Conservation (phyloP, 2,329 filamentous ascomycete genomes). For the Fusarium staphyleae region DNA sequence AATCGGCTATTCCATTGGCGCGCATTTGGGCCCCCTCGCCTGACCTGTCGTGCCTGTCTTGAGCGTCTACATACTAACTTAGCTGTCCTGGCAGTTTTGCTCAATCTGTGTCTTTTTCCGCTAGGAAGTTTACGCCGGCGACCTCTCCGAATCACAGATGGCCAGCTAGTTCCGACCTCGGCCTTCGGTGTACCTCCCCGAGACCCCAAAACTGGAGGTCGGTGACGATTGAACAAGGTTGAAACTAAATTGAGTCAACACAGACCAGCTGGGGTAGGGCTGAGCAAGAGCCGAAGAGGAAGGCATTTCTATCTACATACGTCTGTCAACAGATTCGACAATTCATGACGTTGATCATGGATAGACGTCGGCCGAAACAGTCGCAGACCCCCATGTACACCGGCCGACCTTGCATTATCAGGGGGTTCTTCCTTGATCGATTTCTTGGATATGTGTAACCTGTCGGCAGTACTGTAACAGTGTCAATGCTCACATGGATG, state of each 20-base stretch:
- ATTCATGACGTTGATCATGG: constrained; percentile 2
- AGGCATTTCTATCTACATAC: constrained; percentile 30
- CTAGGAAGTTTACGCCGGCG: constrained; percentile 21
- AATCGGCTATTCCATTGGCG: constrained; percentile 38
- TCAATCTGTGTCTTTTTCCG: constrained; percentile 5
- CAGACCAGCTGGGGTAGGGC: constrained; percentile 32
- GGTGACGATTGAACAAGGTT: constrained; percentile 24
- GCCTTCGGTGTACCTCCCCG: constrained; percentile 37
- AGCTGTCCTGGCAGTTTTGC: constrained; percentile 6
- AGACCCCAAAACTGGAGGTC: constrained; percentile 13
- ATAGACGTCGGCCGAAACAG: constrained; percentile 6
- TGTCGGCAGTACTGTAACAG: too few relatives aligned
- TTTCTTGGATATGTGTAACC: not conserved
- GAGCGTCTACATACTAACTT: too few relatives aligned
- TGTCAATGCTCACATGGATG: too few relatives aligned
- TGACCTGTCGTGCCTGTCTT: constrained; percentile 16
- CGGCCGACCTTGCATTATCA: constrained; percentile 8
- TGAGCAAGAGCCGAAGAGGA: constrained; percentile 32
- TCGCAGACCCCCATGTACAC: constrained; percentile 23
- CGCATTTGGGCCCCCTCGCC: constrained; percentile 36
- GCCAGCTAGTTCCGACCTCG: constrained; percentile 38
- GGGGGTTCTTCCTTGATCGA: constrained; percentile 13
- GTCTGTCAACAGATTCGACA: constrained; percentile 7
- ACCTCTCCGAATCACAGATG: constrained; percentile 17
- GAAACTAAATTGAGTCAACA: constrained; percentile 10